Percentiles rank a stretch among this genome's conserved stretches.
These are phyloP conservation scores for Candida nitratophila DNA, from an alignment of 805 yeast species.

Conservation along the genomic window DNA sequence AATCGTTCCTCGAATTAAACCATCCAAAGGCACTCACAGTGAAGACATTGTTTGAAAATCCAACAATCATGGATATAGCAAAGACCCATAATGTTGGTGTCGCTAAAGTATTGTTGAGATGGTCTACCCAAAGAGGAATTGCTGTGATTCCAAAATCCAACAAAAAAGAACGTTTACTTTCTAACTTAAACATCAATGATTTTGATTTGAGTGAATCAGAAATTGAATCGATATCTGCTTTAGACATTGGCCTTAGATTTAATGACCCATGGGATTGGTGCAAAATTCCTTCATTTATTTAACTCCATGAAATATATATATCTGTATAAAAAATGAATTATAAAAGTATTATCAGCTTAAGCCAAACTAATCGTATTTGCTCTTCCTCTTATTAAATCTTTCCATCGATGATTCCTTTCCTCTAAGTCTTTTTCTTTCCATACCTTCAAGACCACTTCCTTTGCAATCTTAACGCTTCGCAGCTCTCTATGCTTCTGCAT, in stretches of 20 bases:
- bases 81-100: slow-evolving; percentile 24
- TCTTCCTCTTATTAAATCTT: slow-evolving; percentile 29
- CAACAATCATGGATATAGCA: slow-evolving; percentile 27
- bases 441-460: slow-evolving; percentile 26
- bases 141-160: slow-evolving; percentile 47
- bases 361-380: slow-evolving; percentile 33
- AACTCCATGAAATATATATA: too few species aligned
- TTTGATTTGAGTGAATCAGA: slow-evolving; percentile 48
- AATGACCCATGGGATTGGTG: slow-evolving; percentile 59
- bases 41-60: slow-evolving; percentile 30
- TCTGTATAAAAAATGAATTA: neutral
- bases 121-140: slow-evolving; percentile 44
- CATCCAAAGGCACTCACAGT: slow-evolving; percentile 25
- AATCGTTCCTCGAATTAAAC: slow-evolving; percentile 39
- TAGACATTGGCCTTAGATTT: slow-evolving; percentile 65
- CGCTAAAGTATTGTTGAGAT: slow-evolving; percentile 36
- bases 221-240: slow-evolving; percentile 40
- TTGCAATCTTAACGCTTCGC: slow-evolving; percentile 31
- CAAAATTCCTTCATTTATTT: slow-evolving; percentile 11
- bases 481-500: slow-evolving; percentile 31
- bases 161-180: slow-evolving; percentile 32
- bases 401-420: slow-evolving; percentile 24
- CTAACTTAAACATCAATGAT: slow-evolving; percentile 34
- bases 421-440: slow-evolving; percentile 36
- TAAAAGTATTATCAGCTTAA: slow-evolving; percentile 4